Evolutionary conservation across 768 basidiomycete species (phyloP).

Genomic region (Auricularia sp.): DNA sequence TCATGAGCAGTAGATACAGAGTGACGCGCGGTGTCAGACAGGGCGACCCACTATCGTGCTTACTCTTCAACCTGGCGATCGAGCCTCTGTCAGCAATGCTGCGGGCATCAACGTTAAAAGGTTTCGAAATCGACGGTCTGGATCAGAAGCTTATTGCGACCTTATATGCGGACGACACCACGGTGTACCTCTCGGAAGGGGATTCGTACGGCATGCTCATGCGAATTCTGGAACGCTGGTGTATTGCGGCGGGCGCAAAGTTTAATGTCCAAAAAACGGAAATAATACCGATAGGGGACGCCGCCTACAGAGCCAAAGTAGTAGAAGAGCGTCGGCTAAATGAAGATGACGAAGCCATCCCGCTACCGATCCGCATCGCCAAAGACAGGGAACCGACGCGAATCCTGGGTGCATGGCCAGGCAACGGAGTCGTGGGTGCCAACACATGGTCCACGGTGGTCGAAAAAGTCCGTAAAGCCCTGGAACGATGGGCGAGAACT

Average conservation of each 20-base stretch:
- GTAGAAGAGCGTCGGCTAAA: not conserved
- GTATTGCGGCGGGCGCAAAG: constrained; percentile 27
- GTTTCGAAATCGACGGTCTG: not conserved
- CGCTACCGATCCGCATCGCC: constrained; percentile 17
- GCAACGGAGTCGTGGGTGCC: constrained; percentile 17
- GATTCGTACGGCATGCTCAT: constrained; percentile 21
- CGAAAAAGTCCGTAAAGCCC: constrained; percentile 17
- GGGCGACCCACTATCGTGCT: constrained; percentile 16
- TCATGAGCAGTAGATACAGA: not conserved
- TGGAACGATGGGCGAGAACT: constrained; percentile 18
- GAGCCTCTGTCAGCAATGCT: constrained; percentile 12
- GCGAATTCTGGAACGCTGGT: constrained; percentile 29
- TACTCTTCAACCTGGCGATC: constrained; percentile 15
- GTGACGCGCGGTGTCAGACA: constrained; percentile 14
- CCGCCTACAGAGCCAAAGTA: constrained; percentile 12
- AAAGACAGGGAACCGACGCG: constrained; percentile 21
- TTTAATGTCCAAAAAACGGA: constrained; percentile 35
- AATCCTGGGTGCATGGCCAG: constrained; percentile 25
- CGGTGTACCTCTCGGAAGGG: constrained; percentile 21
- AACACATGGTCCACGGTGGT: constrained; percentile 19
- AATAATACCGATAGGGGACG: constrained; percentile 25
- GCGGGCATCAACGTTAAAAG: not conserved
- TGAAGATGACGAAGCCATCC: constrained; percentile 7
- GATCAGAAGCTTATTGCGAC: constrained; percentile 17
- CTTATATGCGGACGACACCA: constrained; percentile 36